Conservation (phyloP, 805 yeast species). For the Debaryomyces hansenii region DNA sequence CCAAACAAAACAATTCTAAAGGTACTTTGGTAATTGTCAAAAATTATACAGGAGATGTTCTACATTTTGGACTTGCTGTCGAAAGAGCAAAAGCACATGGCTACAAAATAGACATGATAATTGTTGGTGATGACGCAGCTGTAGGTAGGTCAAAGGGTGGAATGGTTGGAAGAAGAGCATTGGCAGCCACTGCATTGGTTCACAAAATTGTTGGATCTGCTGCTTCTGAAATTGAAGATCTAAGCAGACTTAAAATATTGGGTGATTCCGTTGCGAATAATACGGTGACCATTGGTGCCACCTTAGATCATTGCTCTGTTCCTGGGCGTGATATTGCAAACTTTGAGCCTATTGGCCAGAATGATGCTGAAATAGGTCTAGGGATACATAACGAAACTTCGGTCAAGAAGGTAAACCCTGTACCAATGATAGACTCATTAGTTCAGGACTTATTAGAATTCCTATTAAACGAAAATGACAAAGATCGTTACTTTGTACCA, state of each 20-base stretch:
- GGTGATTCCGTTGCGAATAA: constrained; percentile 59
- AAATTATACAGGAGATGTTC: constrained; percentile 86
- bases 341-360: constrained; percentile 9
- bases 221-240: no score
- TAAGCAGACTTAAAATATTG: constrained; percentile 14
- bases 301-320: constrained; percentile 77
- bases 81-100: constrained; percentile 78
- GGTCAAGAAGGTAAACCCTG: constrained; percentile 47
- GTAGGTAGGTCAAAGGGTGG: constrained; percentile 82
- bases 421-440: constrained; percentile 58
- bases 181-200: constrained; percentile 80
- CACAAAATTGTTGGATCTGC: constrained; percentile 69
- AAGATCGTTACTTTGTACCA: constrained; percentile 73
- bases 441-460: constrained; percentile 49
- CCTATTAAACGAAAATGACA: constrained; percentile 56
- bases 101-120: constrained; percentile 57
- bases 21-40: constrained; percentile 76
- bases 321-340: constrained; percentile 65
- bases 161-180: constrained; percentile 86
- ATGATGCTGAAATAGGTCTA: constrained; percentile 81
- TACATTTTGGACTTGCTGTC: constrained; percentile 82
- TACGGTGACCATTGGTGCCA: constrained; percentile 78
- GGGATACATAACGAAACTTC: constrained; percentile 93
- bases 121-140: constrained; percentile 85
- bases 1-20: constrained; percentile 37